Base-by-base conservation (phyloP, 2,329 filamentous ascomycete species). In the Pyrenophora seminiperda region DNA sequence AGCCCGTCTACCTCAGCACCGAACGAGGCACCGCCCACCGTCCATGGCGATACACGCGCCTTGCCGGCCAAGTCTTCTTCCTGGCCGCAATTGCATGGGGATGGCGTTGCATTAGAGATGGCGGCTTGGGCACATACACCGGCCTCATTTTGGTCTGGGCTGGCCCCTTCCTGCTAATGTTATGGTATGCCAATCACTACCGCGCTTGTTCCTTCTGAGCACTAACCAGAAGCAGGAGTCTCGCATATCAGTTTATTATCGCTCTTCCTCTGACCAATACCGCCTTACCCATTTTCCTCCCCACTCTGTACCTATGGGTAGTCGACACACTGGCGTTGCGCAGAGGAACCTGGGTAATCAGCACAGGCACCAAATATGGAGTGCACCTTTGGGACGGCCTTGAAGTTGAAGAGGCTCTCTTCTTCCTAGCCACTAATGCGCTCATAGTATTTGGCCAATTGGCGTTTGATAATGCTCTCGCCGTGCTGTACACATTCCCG, bases 381-480 rank as follows among this genome's bases (percentile, higher is more conserved):
- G 63, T 82, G 31, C 78, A 84, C 39, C 57, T 90, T 0, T 90
- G 85, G 80, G 79, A 82, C 2, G 80, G 80, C 5, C 71, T 91
- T 22, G 88, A 91, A 41, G 77, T 90, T 15, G 88, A 91, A 72
- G 88, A 91, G 67, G 87, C 87, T 0, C 59, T 87, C 6, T 91
- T 91, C 75, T 91, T 91, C 70, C 74, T 90, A 3, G 72, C 82
- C 3, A 90, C 87, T 2, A 91, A 91, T 65, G 76, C 75, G 0
- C 72, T 91, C 15, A 84, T 91, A 47, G 85, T 90, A 0, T 85
- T 87, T 64, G 88, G 88, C 1, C 74, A 88, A 18, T 75, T 85
- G 1, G 84, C 87, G 0, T 86, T 89, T 56, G 88, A 91, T 68
- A 83, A 89, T 62, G 84, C 84, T 3, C 64, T 89, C 29, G 84